Conservation (phyloP, 1,284 basidiomycete genomes). For the Marasmius oreades region DNA sequence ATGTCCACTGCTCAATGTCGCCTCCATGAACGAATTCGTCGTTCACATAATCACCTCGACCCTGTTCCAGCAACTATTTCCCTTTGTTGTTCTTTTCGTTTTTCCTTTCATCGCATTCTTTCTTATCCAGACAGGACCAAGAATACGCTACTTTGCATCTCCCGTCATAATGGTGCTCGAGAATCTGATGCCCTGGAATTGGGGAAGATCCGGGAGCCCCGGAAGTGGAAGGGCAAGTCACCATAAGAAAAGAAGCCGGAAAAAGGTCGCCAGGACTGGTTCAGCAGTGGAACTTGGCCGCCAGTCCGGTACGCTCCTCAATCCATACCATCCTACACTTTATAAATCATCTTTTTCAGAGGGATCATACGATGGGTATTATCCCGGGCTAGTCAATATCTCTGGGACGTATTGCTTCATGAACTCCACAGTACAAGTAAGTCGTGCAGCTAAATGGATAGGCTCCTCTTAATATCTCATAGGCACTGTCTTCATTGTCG, state of each 20-base stretch:
- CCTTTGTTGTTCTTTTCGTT: conserved; percentile 50
- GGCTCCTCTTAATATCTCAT: neutral
- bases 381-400: conserved; percentile 87
- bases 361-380: conserved; percentile 42
- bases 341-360: neutral
- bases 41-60: conserved; percentile 1
- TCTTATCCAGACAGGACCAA: conserved; percentile 29
- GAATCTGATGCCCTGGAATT: conserved; percentile 58
- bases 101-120: conserved; percentile 48
- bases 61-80: conserved; percentile 48
- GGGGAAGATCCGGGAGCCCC: conserved; percentile 30
- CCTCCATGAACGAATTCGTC: conserved; percentile 4
- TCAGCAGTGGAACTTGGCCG: neutral
- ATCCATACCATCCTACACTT: neutral
- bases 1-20: neutral
- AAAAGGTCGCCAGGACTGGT: conserved; percentile 3
- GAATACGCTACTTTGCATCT: conserved; percentile 27
- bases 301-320: neutral
- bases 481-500: conserved; percentile 82
- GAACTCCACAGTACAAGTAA: conserved; percentile 88
- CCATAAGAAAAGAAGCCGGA: conserved; percentile 34
- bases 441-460: conserved; percentile 2
- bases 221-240: conserved; percentile 19
- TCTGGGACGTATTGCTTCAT: conserved; percentile 96
- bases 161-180: conserved; percentile 55